phyloP scores from a whole-genome alignment of 2,329 filamentous ascomycete species.

The Myotisia sp. region DNA sequence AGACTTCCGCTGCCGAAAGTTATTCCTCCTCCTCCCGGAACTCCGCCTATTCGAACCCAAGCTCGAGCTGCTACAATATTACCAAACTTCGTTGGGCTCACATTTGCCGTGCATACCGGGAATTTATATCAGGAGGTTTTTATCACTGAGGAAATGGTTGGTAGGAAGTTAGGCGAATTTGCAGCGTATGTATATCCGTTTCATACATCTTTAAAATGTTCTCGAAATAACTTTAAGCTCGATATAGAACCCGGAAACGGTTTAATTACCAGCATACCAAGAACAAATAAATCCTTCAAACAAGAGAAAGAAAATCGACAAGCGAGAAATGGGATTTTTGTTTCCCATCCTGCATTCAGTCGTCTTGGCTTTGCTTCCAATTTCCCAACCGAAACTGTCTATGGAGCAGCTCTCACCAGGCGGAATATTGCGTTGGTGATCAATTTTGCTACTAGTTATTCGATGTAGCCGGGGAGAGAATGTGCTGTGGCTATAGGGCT shows the following conservation, averaged over 20 bases:
- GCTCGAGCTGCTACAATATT: conserved; percentile 79
- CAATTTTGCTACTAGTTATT: too few species aligned
- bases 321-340: too few species aligned
- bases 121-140: conserved; percentile 69
- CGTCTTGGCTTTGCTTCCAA: too few species aligned
- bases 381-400: too few species aligned
- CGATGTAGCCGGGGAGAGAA: too few species aligned
- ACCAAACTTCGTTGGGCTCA: conserved; percentile 78
- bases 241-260: conserved; percentile 47
- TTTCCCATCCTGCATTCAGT: too few species aligned
- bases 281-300: conserved; percentile 30
- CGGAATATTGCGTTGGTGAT: too few species aligned
- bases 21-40: conserved; percentile 43
- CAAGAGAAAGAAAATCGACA: not conserved
- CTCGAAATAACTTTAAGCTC: not conserved
- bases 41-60: conserved; percentile 67
- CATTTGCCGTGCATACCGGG: conserved; percentile 84
- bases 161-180: conserved; percentile 88
- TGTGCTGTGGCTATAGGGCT: too few species aligned
- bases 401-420: too few species aligned
- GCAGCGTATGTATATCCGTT: conserved; percentile 50
- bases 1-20: conserved; percentile 29
- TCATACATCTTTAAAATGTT: conserved; percentile 1
- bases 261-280: conserved; percentile 58
- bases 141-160: conserved; percentile 92